Conservation (phyloP, 148 eudicot genomes). For the Nyssa sinensis region DNA sequence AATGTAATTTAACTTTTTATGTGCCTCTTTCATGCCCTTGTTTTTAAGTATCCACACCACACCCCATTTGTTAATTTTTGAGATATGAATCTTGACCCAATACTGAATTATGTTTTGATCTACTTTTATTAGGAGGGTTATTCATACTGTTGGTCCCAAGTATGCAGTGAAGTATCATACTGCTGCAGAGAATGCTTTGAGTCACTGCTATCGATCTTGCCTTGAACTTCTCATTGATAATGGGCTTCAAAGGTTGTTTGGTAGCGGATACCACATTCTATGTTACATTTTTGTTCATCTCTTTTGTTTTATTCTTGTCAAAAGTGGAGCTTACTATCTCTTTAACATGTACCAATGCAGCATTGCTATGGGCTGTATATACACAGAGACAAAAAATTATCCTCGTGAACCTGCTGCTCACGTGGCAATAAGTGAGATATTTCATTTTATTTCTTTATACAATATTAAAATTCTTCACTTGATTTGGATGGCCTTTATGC, state of each 20-base stretch:
- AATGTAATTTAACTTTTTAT: too few species aligned
- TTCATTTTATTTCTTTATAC: slow-evolving; percentile 18
- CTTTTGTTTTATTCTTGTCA: neutral
- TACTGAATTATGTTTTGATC: slow-evolving; percentile 12
- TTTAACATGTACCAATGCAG: slow-evolving; percentile 50
- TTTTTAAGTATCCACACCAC: too few species aligned
- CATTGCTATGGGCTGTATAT: slow-evolving; percentile 94
- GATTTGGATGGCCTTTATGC: neutral
- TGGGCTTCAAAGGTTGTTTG: slow-evolving; percentile 69
- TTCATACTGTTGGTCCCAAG: slow-evolving; percentile 99
- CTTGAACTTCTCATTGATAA: slow-evolving; percentile 92
- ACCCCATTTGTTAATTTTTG: neutral
- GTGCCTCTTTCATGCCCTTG: too few species aligned
- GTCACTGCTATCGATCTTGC: slow-evolving; percentile 95
- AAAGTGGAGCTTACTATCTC: slow-evolving; percentile 14
- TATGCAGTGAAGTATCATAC: slow-evolving; percentile 99
- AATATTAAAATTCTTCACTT: slow-evolving; percentile 8
- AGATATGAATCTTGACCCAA: neutral
- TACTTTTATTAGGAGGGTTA: slow-evolving; percentile 69
- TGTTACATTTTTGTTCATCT: slow-evolving; percentile 13
- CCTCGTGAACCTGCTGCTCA: slow-evolving; percentile 99
- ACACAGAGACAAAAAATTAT: slow-evolving; percentile 88
- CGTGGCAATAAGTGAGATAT: slow-evolving; percentile 86
- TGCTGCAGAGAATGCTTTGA: slow-evolving; percentile 98
- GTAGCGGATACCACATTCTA: slow-evolving; percentile 11